Evolutionary conservation across 495 filamentous ascomycete genomes (phyloP).

Genomic region (Trypethelium eluteriae): DNA sequence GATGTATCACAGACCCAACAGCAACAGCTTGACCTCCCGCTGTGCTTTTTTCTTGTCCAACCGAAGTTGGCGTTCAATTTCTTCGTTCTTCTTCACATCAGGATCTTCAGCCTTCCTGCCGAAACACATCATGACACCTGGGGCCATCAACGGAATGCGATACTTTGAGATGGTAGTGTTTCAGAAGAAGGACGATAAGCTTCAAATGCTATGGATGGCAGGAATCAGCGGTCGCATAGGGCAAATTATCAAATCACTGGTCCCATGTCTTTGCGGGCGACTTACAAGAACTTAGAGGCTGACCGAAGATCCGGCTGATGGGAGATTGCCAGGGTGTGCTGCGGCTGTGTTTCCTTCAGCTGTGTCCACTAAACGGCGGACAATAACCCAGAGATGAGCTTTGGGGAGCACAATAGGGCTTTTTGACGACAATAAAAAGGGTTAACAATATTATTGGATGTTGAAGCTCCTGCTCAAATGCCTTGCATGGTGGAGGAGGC

Average conservation of each 20-base stretch:
- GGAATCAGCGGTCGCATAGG: neutral
- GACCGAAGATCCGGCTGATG: neutral
- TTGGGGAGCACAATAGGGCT: neutral
- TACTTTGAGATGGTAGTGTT: neutral
- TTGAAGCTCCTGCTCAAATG: neutral
- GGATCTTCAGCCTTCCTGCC: slow-evolving; percentile 25
- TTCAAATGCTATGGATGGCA: neutral
- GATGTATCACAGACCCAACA: slow-evolving; percentile 33
- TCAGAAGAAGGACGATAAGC: neutral
- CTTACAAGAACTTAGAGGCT: neutral
- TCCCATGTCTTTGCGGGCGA: neutral
- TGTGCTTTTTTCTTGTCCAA: slow-evolving; percentile 38
- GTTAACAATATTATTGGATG: slow-evolving; percentile 1
- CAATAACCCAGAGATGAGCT: neutral
- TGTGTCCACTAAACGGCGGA: neutral
- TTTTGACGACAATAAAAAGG: neutral
- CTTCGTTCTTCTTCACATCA: slow-evolving; percentile 39
- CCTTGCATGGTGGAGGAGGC: neutral
- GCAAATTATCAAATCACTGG: neutral
- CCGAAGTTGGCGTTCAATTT: slow-evolving; percentile 42
- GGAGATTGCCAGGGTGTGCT: neutral
- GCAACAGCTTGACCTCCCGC: slow-evolving; percentile 42
- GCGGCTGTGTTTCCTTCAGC: neutral
- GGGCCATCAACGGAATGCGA: neutral
- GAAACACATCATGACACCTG: slow-evolving; percentile 27